Conservation (phyloP, 2,329 filamentous ascomycete genomes). For the Aspergillus oerlinghausenensis region DNA sequence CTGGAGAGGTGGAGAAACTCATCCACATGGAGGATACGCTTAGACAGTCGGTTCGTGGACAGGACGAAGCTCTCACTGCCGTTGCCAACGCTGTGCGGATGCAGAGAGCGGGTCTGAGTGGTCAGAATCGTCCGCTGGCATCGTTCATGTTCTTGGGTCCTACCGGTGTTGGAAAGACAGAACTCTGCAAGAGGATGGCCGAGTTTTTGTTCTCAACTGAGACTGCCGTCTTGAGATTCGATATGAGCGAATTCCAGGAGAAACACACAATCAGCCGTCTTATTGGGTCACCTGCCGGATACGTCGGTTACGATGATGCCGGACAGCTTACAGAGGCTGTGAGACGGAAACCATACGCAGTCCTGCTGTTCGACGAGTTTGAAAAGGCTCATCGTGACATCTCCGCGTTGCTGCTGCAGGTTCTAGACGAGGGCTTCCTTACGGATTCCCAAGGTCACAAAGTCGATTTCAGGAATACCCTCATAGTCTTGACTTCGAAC, state of each 20-base stretch:
- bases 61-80: constrained; percentile 87
- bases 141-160: constrained; percentile 98
- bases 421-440: constrained; percentile 92
- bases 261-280: constrained; percentile 92
- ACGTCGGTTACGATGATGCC: constrained; percentile 94
- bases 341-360: constrained; percentile 88
- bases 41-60: constrained; percentile 77
- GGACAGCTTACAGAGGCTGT: constrained; percentile 95
- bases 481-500: constrained; percentile 95
- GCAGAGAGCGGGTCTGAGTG: constrained; percentile 85
- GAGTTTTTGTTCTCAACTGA: constrained; percentile 90
- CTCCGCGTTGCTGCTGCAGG: constrained; percentile 83
- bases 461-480: constrained; percentile 92
- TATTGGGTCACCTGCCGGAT: constrained; percentile 89
- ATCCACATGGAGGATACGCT: constrained; percentile 93
- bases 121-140: constrained; percentile 84
- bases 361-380: constrained; percentile 93
- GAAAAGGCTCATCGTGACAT: constrained; percentile 97
- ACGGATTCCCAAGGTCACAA: constrained; percentile 95
- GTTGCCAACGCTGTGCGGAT: constrained; percentile 91
- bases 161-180: constrained; percentile 94
- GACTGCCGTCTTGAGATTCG: constrained; percentile 84
- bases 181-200: constrained; percentile 94
- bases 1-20: constrained; percentile 89
- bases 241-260: constrained; percentile 97